Evolutionary conservation across 2,329 filamentous ascomycete genomes (phyloP).

Genomic region (Ascochyta koolunga): DNA sequence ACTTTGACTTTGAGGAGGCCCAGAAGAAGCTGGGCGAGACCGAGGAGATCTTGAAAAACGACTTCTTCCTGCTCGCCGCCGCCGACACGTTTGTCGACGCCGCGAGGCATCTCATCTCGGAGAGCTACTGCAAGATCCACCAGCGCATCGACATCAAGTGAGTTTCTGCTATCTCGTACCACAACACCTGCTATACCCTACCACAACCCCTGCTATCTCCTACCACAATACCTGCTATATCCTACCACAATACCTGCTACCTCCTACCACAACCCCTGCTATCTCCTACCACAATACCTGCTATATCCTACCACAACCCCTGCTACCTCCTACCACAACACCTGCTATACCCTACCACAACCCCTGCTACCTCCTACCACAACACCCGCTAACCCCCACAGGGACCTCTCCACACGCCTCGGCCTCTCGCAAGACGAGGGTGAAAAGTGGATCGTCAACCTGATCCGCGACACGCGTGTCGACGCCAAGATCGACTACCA

Average conservation of each 20-base stretch:
- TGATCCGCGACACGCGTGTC: conserved; percentile 95
- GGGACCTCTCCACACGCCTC: conserved; percentile 87
- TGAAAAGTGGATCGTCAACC: conserved; percentile 99
- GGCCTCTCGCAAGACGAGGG: conserved; percentile 92
- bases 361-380: too few relatives aligned
- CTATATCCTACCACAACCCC: conserved; percentile 4
- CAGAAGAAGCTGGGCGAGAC: conserved; percentile 85
- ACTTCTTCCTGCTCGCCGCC: conserved; percentile 91
- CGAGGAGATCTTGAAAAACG: conserved; percentile 86
- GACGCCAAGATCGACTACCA: conserved; percentile 99
- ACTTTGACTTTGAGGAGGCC: conserved; percentile 97
- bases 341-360: conserved; percentile 22
- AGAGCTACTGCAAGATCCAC: conserved; percentile 99
- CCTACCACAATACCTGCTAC: conserved; percentile 16
- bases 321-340: conserved; percentile 18
- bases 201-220: too few relatives aligned
- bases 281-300: not conserved
- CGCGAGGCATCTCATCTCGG: conserved; percentile 94
- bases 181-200: too few relatives aligned
- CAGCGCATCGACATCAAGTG: conserved; percentile 95
- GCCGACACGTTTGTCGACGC: conserved; percentile 91
- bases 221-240: conserved; percentile 13
- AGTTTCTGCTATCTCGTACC: too few relatives aligned
- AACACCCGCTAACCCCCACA: conserved; percentile 38
- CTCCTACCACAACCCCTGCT: too few relatives aligned